Percentiles rank a stretch among this genome's conserved stretches.
Evolutionary conservation across 2,329 filamentous ascomycete species (phyloP).

Genomic region (Pseudogymnoascus sp.): DNA sequence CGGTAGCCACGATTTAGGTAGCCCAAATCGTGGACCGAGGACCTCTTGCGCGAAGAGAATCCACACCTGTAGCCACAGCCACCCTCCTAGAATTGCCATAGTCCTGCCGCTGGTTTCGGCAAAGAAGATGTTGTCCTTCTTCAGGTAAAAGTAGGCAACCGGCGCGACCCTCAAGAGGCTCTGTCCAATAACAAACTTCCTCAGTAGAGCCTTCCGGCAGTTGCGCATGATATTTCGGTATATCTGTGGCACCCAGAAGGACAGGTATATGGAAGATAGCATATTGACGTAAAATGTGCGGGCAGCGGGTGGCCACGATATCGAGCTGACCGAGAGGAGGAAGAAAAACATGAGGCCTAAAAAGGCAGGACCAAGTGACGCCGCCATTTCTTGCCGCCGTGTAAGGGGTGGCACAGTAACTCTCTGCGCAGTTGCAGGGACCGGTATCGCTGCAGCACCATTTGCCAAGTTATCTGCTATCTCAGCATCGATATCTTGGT

Average conservation of each 20-base stretch:
- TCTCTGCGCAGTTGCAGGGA: conserved; percentile 23
- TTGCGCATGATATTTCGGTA: conserved; percentile 84
- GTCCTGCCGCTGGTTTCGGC: conserved; percentile 58
- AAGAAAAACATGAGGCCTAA: conserved; percentile 47
- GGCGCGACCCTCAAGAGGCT: conserved; percentile 70
- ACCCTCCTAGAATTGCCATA: conserved; percentile 58
- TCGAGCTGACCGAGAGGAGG: conserved; percentile 51
- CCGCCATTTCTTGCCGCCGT: conserved; percentile 37
- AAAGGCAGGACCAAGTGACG: conserved; percentile 48
- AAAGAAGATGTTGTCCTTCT: conserved; percentile 72
- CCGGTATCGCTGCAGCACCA: conserved; percentile 19
- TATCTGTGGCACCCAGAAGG: conserved; percentile 89
- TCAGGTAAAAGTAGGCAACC: conserved; percentile 77
- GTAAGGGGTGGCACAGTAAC: conserved; percentile 15
- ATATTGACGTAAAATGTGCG: conserved; percentile 52
- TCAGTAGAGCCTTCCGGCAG: conserved; percentile 81
- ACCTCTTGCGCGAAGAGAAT: conserved; percentile 74
- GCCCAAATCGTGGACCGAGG: conserved; percentile 78
- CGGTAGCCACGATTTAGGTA: conserved; percentile 61
- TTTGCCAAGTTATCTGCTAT: conserved; percentile 36
- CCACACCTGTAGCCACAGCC: conserved; percentile 83
- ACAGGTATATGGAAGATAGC: conserved; percentile 69
- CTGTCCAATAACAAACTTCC: conserved; percentile 84
- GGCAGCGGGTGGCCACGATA: conserved; percentile 49
- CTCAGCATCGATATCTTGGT: conserved; percentile 56